Evolutionary conservation across 1,139 yeast genomes (phyloP).

Genomic region (Geotrichum fermentans): DNA sequence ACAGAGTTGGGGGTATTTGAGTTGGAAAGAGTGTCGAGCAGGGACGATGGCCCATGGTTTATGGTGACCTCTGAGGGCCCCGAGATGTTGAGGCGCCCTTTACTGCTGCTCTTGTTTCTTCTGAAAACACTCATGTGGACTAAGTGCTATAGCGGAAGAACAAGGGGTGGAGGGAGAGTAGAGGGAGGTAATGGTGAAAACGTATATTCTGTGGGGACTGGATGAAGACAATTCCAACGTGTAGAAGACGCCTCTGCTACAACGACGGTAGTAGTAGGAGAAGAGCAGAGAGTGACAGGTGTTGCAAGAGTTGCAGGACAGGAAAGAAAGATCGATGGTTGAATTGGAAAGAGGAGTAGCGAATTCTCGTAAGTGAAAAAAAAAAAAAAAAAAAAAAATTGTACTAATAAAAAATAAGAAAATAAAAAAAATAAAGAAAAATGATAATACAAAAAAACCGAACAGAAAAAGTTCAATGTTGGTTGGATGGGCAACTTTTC

Average conservation of each 20-base stretch:
- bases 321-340: not conserved
- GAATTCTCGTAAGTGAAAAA: not conserved
- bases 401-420: no score
- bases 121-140: constrained; percentile 6
- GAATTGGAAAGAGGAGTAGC: not conserved
- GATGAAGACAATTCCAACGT: no score
- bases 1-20: constrained; percentile 9
- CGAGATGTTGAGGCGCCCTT: constrained; percentile 6
- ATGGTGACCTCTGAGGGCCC: constrained; percentile 10
- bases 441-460: no score
- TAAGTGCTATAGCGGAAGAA: not conserved
- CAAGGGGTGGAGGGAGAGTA: not conserved
- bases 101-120: constrained; percentile 3
- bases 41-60: constrained; percentile 8
- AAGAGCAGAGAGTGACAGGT: constrained; percentile 1
- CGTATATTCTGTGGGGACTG: no score
- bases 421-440: no score
- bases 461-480: not conserved
- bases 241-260: no score
- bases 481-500: not conserved
- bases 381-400: constrained; percentile 1
- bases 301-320: not conserved
- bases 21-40: constrained; percentile 6
- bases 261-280: constrained; percentile 1
- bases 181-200: not conserved